Percentiles rank a stretch among this genome's conserved stretches.
Conservation (phyloP, 306 rosid species). For the Casuarina glauca region DNA sequence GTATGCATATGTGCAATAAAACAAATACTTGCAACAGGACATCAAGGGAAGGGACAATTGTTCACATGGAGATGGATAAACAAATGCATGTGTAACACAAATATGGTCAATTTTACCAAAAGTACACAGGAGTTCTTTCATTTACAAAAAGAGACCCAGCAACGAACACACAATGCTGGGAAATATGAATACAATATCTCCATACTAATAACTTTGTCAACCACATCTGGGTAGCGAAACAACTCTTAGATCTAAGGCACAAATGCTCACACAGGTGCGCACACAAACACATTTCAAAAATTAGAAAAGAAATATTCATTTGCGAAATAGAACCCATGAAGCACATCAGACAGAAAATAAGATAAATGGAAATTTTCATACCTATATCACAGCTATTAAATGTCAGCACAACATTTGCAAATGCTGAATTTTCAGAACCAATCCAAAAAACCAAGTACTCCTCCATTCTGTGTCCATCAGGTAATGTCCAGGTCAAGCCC, state of each 20-base stretch:
- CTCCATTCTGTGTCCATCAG: conserved; percentile 61
- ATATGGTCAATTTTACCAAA: not conserved
- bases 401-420: conserved; percentile 76
- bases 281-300: not conserved
- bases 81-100: conserved; percentile 4
- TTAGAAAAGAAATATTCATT: not conserved
- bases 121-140: not conserved
- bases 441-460: conserved; percentile 81
- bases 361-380: conserved; percentile 27
- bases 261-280: not conserved
- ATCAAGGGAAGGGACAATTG: not conserved
- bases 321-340: not conserved
- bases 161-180: not conserved
- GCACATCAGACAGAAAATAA: not conserved
- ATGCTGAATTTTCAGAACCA: conserved; percentile 78
- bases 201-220: not conserved
- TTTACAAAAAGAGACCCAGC: not conserved
- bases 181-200: not conserved
- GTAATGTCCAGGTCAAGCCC: conserved; percentile 77
- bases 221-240: not conserved
- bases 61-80: conserved; percentile 6
- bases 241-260: not conserved
- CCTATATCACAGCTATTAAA: conserved; percentile 89
- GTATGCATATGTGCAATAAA: not conserved
- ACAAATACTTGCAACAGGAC: not conserved